phyloP scores from a whole-genome alignment of 2,329 filamentous ascomycete genomes.

The Didymellaceae sp. region DNA sequence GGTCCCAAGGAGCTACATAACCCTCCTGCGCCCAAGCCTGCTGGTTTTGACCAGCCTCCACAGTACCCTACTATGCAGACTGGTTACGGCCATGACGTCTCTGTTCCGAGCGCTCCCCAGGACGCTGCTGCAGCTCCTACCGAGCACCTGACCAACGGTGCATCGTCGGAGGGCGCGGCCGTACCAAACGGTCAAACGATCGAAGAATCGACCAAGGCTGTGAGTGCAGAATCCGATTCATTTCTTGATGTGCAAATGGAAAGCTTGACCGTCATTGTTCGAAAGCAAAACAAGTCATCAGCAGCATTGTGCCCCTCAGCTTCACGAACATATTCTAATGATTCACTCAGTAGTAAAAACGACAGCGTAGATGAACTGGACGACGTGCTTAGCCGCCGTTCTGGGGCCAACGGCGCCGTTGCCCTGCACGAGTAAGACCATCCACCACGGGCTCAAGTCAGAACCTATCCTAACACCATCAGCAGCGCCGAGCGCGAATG shows the following conservation, averaged over 20 bases:
- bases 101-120: slow-evolving; percentile 26
- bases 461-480: slow-evolving; percentile 1
- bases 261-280: slow-evolving; percentile 61
- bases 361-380: slow-evolving; percentile 58
- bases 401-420: slow-evolving; percentile 46
- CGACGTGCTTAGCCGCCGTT: slow-evolving; percentile 48
- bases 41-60: slow-evolving; percentile 42
- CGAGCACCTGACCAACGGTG: slow-evolving; percentile 32
- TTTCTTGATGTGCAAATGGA: slow-evolving; percentile 62
- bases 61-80: slow-evolving; percentile 39
- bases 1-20: slow-evolving; percentile 63
- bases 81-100: slow-evolving; percentile 33
- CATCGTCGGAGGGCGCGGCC: slow-evolving; percentile 25
- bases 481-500: slow-evolving; percentile 32
- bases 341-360: slow-evolving; percentile 60
- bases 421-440: slow-evolving; percentile 38
- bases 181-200: slow-evolving; percentile 35
- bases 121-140: slow-evolving; percentile 15
- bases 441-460: too few relatives aligned
- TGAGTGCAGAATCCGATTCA: slow-evolving; percentile 50
- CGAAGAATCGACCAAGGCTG: slow-evolving; percentile 40
- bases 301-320: slow-evolving; percentile 39
- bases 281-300: slow-evolving; percentile 46
- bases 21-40: slow-evolving; percentile 49
- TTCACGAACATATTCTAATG: slow-evolving; percentile 61